These are phyloP conservation scores for Phylloporus rhodoxanthus DNA, from an alignment of 768 basidiomycete genomes.

Conservation along the genomic window DNA sequence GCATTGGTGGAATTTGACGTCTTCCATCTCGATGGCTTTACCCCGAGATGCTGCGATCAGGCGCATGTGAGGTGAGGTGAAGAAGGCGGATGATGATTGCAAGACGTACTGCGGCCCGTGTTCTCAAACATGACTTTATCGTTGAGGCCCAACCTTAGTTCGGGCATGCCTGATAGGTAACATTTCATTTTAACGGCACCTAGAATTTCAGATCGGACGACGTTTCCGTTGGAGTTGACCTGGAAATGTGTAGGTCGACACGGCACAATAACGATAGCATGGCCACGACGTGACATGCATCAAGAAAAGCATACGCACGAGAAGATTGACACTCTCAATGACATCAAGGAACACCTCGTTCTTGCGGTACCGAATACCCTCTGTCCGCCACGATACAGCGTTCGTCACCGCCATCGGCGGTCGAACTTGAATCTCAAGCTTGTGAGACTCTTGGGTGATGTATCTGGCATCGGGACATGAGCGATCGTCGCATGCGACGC, in stretches of 20 bases:
- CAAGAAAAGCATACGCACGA: constrained; percentile 46
- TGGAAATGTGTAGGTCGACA: constrained; percentile 24
- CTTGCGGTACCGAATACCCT: constrained; percentile 95
- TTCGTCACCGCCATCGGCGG: constrained; percentile 98
- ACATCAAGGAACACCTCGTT: constrained; percentile 99
- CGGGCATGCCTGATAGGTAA: constrained; percentile 99
- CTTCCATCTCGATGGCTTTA: constrained; percentile 99
- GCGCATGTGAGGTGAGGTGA: background rate
- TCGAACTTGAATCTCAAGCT: constrained; percentile 86
- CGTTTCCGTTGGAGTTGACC: constrained; percentile 97
- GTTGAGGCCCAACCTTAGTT: constrained; percentile 89
- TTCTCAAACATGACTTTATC: constrained; percentile 99
- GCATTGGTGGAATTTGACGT: constrained; percentile 99
- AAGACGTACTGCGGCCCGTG: constrained; percentile 80
- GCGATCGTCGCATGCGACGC: background rate
- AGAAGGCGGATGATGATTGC: background rate
- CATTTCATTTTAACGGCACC: constrained; percentile 99
- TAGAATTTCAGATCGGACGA: constrained; percentile 93
- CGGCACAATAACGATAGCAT: background rate
- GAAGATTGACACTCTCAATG: constrained; percentile 93
- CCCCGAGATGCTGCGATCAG: constrained; percentile 49
- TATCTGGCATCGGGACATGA: constrained; percentile 46
- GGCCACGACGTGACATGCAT: background rate
- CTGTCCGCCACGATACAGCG: constrained; percentile 97
- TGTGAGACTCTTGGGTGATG: constrained; percentile 97